A percentile compares a stretch with the other conserved stretches of the same genome.
Conservation (phyloP, 148 eudicot species). For the Dysphania ambrosioides region DNA sequence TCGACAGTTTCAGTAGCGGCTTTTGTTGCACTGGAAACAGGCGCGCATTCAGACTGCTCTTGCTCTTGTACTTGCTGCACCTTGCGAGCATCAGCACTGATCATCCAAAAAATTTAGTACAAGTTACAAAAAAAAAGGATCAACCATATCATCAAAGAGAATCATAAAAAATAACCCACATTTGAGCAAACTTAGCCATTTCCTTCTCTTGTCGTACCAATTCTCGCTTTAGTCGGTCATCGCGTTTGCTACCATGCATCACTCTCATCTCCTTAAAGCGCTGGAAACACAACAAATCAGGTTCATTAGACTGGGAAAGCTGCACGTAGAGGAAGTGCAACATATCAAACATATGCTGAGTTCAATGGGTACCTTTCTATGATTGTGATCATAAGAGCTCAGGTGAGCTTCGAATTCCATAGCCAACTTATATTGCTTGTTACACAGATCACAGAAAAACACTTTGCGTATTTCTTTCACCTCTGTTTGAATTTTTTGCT, state of each 20-base stretch:
- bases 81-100: conserved; percentile 80
- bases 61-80: conserved; percentile 63
- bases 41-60: conserved; percentile 41
- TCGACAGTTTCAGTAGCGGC: conserved; percentile 52
- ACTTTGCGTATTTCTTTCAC: conserved; percentile 90
- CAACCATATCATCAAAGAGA: neutral
- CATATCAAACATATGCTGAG: neutral
- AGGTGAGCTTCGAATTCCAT: conserved; percentile 96
- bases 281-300: conserved; percentile 35
- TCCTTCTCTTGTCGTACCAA: conserved; percentile 87
- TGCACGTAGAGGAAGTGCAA: neutral
- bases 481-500: conserved; percentile 94
- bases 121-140: neutral
- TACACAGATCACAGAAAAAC: conserved; percentile 91
- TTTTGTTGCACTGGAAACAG: conserved; percentile 34
- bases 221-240: conserved; percentile 89
- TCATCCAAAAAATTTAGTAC: conserved; percentile 13
- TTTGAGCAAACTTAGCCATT: conserved; percentile 94
- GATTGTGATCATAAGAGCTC: conserved; percentile 97
- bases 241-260: conserved; percentile 94
- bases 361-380: conserved; percentile 64
- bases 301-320: conserved; percentile 4
- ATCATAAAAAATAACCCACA: conserved; percentile 36
- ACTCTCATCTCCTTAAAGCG: conserved; percentile 94
- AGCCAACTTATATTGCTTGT: conserved; percentile 95